A percentile compares a stretch with the other conserved stretches of the same genome.
Evolutionary conservation across 345 rosid species (phyloP).

Genomic region (Erucastrum elatum): DNA sequence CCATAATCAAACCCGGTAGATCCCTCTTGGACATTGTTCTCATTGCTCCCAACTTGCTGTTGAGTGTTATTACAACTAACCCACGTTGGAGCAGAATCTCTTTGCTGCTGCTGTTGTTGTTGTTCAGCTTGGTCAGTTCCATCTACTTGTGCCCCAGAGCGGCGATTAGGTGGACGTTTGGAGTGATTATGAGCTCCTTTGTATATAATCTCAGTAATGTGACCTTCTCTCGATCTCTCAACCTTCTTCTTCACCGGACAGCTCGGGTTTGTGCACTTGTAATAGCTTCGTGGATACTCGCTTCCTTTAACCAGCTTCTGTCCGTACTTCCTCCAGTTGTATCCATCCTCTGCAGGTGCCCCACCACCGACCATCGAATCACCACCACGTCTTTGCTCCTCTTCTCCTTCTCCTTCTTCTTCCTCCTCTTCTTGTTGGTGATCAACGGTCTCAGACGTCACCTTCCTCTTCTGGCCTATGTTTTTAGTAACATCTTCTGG

Average conservation of each 20-base stretch:
- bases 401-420: constrained; percentile 66
- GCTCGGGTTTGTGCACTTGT: constrained; percentile 86
- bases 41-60: constrained; percentile 36
- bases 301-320: constrained; percentile 97
- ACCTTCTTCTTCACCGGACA: constrained; percentile 96
- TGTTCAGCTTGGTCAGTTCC: constrained; percentile 58
- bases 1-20: constrained; percentile 44
- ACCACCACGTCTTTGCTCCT: constrained; percentile 63
- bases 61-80: constrained; percentile 49
- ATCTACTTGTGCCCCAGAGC: constrained; percentile 60
- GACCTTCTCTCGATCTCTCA: constrained; percentile 92
- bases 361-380: constrained; percentile 59
- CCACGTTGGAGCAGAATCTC: constrained; percentile 26
- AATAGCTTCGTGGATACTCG: constrained; percentile 95
- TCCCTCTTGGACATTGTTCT: constrained; percentile 63
- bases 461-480: constrained; percentile 42
- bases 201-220: constrained; percentile 94
- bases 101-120: constrained; percentile 29
- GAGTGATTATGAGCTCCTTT: constrained; percentile 89
- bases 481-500: constrained; percentile 46
- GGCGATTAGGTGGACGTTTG: constrained; percentile 70
- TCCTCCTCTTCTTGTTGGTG: constrained; percentile 55
- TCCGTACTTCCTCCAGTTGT: constrained; percentile 96
- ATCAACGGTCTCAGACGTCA: constrained; percentile 49
- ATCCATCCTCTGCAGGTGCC: constrained; percentile 86